Base-by-base conservation (phyloP, 2,329 filamentous ascomycete genomes). In the Macroventuria anomochaeta region DNA sequence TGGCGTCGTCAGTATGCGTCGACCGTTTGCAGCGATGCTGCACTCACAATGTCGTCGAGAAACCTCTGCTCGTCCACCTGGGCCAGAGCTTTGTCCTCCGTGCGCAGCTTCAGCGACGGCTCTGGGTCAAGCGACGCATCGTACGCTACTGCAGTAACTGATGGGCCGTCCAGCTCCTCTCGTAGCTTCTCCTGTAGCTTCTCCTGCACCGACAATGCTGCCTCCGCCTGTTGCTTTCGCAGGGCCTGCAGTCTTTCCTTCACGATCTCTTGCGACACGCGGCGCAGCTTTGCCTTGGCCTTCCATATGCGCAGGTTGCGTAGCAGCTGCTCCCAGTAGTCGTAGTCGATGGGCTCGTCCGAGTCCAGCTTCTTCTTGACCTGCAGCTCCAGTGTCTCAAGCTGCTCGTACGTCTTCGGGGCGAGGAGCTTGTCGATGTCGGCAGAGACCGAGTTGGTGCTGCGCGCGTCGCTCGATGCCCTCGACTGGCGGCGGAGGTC, bases 251-350 rank as follows among this genome's bases (percentile, higher is more conserved):
- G 78, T 26, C 90, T 85, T 62, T 85, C 87, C 51, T 86, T 84
- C 58, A 89, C 83, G 57, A 97, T 89, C 11, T 85, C 85, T 61
- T 90, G 86, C 61, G 88, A 93, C 13, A 97, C 87, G 57, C 85
- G 87, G 62, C 86, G 87, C 46, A 99, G 77, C 72, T 88, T 91
- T 2, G 92, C 91, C 73, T 90, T 92, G 28, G 95, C 91, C 77
- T 97, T 97, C 87, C 91, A 97, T 1, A 96, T 86, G 6, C 89
- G 81, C 58, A 99, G 79, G 70, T 88, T 96, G 62, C 88, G 87
- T 57, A 99, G 80, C 13, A 99, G 81, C 71, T 96, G 91, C 71
- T 96, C 91, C 95, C 95, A 99, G 74, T 97, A 99, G 76, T 99
- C 95, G 2, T 90, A 91, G 74, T 99, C 95, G 62, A 99, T 93